Evolutionary conservation across 2,329 filamentous ascomycete species (phyloP), one percentile per base, ranked within the genome.

Genomic region (Monosporascus sp.): DNA sequence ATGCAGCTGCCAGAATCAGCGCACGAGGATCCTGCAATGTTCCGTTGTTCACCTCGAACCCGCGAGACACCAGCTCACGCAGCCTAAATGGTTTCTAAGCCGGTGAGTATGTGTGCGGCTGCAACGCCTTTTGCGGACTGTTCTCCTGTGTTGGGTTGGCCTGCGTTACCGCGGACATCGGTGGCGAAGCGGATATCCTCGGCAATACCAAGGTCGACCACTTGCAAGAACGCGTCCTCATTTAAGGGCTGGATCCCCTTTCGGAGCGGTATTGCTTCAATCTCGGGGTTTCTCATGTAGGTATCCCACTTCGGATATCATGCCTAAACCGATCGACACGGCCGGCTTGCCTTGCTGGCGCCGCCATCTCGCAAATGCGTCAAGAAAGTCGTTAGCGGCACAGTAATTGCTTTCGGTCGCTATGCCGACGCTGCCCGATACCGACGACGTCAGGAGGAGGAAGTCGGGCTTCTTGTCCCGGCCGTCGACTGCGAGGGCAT

Each of bases 331-430:
- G 1, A 70, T 20, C 0, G 66, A 65, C 0, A 57, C 49, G 3
- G 59, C 60, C 3, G 66, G 52, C 1, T 67, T 60, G 1, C 66
- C 68, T 2, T 60, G 58, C 4, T 45, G 38, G 1, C 61, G 54
- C 5, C 67, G 59, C 47, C 65, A 65, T 2, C 60, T 47, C 0
- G 66, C 62, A 35, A 72, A 65, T 1, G 62, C 58, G 48, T 74
- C 71, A 1, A 72, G 63, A 57, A 67, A 74, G 8, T 56, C 60
- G 52, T 74, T 74, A 3, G 64, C 66, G 0, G 70, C 64, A n/a
- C 62, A 65, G 47, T 75, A 75, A 41, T 72, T 72, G 26, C 55
- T 58, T 49, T 75, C 70, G 0, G 62, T 66, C 1, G 67, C 55
- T 0, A 54, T 63, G 0, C 69, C 72, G 1, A 70, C 52, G 5